Evolutionary conservation across 768 basidiomycete species (phyloP).

Genomic region (Leccinum barrowsii): DNA sequence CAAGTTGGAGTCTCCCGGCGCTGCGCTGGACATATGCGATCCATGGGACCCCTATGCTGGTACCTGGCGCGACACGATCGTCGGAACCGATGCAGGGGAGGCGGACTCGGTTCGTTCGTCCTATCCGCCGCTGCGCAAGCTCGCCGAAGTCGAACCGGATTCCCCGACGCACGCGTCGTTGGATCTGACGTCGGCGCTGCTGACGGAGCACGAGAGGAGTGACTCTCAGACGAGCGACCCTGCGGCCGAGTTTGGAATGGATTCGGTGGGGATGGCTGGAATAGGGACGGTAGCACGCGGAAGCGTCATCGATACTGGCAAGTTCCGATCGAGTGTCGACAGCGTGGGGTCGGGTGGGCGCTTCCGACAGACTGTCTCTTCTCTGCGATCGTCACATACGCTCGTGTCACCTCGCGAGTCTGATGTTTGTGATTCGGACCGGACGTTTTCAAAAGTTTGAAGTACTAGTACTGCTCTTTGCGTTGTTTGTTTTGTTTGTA

Average conservation of each 20-base stretch:
- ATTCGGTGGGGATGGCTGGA: constrained; percentile 39
- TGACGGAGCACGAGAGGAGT: constrained; percentile 16
- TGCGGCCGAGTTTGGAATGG: constrained; percentile 21
- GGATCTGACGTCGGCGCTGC: constrained; percentile 27
- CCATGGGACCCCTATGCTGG: constrained; percentile 24
- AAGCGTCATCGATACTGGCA: constrained; percentile 21
- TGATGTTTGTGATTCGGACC: background rate
- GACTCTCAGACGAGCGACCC: background rate
- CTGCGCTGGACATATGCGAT: constrained; percentile 11
- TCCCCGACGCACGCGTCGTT: constrained; percentile 28
- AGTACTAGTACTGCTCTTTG: background rate
- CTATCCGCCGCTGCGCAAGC: constrained; percentile 4
- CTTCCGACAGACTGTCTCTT: constrained; percentile 1
- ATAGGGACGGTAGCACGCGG: constrained; percentile 41
- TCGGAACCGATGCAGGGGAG: constrained; percentile 25
- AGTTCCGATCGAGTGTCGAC: constrained; percentile 12
- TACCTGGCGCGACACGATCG: constrained; percentile 28
- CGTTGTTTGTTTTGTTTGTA: background rate
- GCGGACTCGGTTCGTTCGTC: constrained; percentile 10
- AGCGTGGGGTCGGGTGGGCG: constrained; percentile 10
- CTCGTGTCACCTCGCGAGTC: background rate
- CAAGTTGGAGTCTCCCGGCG: background rate
- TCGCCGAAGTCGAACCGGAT: background rate
- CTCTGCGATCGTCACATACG: constrained; percentile 4
- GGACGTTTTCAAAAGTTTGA: constrained; percentile 3